A percentile compares a stretch with the other conserved stretches of the same genome.
Conservation (phyloP, 2,329 filamentous ascomycete genomes). For the Chaetomium sp. region DNA sequence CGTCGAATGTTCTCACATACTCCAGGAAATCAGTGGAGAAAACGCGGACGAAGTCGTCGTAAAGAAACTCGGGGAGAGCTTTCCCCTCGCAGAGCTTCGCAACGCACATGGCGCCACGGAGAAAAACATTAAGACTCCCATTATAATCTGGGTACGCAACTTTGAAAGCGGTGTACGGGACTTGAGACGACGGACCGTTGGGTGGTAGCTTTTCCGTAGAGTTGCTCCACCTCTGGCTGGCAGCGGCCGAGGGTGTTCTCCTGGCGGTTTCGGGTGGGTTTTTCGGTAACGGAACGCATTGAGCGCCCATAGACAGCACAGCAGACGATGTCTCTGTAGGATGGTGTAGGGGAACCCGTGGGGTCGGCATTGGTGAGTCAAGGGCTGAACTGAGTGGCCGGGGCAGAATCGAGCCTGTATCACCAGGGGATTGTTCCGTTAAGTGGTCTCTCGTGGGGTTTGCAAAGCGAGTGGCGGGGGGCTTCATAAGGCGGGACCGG, state of each 20-base stretch:
- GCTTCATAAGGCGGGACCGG: conserved; percentile 16
- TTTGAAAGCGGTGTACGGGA: conserved; percentile 34
- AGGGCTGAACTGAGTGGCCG: not conserved
- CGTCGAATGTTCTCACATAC: conserved; percentile 32
- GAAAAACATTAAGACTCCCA: conserved; percentile 36
- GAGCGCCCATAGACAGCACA: not conserved
- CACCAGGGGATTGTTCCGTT: not conserved
- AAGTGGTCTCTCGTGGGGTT: not conserved
- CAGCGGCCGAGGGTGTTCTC: not conserved
- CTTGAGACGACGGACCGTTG: conserved; percentile 20
- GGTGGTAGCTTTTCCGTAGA: conserved; percentile 11
- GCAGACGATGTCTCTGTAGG: not conserved
- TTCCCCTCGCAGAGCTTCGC: conserved; percentile 31
- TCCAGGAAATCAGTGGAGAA: conserved; percentile 37
- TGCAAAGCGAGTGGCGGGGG: not conserved
- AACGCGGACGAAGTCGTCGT: conserved; percentile 46
- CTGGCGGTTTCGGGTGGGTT: not conserved
- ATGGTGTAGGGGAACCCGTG: not conserved
- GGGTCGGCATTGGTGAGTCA: not conserved
- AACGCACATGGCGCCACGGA: conserved; percentile 40
- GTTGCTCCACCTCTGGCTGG: conserved; percentile 7
- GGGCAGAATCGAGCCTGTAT: not conserved
- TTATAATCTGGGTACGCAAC: conserved; percentile 38
- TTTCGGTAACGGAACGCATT: not conserved
- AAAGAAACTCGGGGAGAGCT: conserved; percentile 37